Base-by-base conservation (phyloP, 768 basidiomycete species). In the Rhodotorula graminis region DNA sequence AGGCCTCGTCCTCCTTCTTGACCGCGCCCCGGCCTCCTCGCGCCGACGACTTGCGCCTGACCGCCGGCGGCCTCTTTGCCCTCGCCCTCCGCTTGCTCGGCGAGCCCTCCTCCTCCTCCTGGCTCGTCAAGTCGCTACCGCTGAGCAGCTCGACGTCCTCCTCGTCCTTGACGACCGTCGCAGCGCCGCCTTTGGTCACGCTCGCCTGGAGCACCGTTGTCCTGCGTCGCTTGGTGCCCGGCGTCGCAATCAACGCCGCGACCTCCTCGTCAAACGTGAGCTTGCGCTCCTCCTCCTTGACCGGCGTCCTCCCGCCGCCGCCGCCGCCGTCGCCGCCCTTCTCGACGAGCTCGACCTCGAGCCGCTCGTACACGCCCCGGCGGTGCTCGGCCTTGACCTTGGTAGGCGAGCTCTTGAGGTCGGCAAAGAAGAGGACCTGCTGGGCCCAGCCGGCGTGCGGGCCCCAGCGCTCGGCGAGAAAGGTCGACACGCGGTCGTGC, bases 371-470 rank as follows among this genome's bases (percentile, higher is more conserved):
- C 53, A 50, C 61, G n/a, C 52, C 52, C 11, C 56, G 33, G 56
- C 56, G 8, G 18, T 55, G 9, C 61, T 71, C 33, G 29, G 31
- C 33, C 40, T 55, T 59, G 33, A 42, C 61, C 65, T 53, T 29
- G 31, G 47, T 57, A 5, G 64, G 52, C 47, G 74, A 55, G 42
- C 27, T 27, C 37, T 67, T 65, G 12, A 78, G 69, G 53, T 78
- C 74, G 33, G 72, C 69, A n/a, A 76, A 71, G 67, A 79, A 79
- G 23, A 79, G 65, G 42, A 80, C 77, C 66, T 80, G 78, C 50
- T 95, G 93, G 0, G 90, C 90, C 93, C 93, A 95, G 27, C 93
- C 93, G 10, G 92, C 92, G 78, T 89, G 88, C 3, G 87, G 84
- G 16, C 91, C 92, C 93, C 93, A 96, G 0, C 87, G 84, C 0